These are phyloP conservation scores for Favolaschia claudopus DNA, from an alignment of 768 basidiomycete species.

Conservation along the genomic window DNA sequence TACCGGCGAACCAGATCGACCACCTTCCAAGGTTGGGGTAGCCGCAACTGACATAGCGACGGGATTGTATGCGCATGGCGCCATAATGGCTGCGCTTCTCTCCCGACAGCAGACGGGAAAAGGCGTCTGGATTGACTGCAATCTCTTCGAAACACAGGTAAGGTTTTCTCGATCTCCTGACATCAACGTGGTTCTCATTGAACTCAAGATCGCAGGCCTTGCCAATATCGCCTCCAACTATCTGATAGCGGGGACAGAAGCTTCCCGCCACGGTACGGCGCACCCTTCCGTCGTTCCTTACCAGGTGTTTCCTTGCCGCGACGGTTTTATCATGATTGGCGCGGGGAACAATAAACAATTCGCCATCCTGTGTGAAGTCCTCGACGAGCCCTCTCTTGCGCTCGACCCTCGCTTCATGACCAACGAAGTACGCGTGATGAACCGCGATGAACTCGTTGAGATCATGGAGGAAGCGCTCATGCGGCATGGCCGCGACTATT, in stretches of 20 bases:
- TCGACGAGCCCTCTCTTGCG: slow-evolving; percentile 66
- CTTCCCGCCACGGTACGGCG: slow-evolving; percentile 86
- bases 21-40: slow-evolving; percentile 94
- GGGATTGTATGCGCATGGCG: slow-evolving; percentile 89
- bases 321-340: slow-evolving; percentile 93
- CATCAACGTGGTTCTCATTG: background rate
- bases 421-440: slow-evolving; percentile 78
- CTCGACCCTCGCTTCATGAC: slow-evolving; percentile 71
- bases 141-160: slow-evolving; percentile 91
- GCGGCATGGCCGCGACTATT: slow-evolving; percentile 67
- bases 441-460: slow-evolving; percentile 72
- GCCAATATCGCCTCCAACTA: slow-evolving; percentile 95
- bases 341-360: slow-evolving; percentile 95
- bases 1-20: slow-evolving; percentile 87
- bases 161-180: slow-evolving; percentile 18
- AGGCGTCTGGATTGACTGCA: slow-evolving; percentile 92
- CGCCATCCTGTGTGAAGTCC: slow-evolving; percentile 67
- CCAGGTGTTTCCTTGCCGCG: slow-evolving; percentile 87
- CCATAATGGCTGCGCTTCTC: slow-evolving; percentile 89
- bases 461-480: slow-evolving; percentile 71
- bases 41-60: slow-evolving; percentile 91
- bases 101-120: slow-evolving; percentile 85
- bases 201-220: slow-evolving; percentile 79
- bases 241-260: slow-evolving; percentile 86
- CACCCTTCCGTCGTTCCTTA: slow-evolving; percentile 96